Percentiles rank a stretch among this genome's conserved stretches.
phyloP scores from a whole-genome alignment of 2,329 filamentous ascomycete species.

The Aureobasidium pullulans region DNA sequence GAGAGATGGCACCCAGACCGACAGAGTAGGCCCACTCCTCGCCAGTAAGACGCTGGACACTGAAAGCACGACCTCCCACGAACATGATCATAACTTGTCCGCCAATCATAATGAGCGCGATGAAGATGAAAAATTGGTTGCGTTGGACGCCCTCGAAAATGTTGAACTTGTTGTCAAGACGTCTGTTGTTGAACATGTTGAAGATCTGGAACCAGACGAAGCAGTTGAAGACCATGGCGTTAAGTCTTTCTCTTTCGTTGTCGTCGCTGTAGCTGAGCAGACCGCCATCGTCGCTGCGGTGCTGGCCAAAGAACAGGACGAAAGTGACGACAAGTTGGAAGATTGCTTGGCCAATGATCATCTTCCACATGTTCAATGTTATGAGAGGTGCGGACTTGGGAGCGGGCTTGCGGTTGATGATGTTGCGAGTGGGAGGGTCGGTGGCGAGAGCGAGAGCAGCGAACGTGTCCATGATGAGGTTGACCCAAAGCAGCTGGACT shows the following conservation, averaged over 20 bases:
- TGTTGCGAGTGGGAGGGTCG: conserved; percentile 75
- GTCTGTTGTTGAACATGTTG: conserved; percentile 95
- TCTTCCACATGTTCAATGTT: conserved; percentile 95
- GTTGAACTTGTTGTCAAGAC: conserved; percentile 90
- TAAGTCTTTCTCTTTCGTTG: conserved; percentile 47
- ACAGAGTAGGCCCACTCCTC: conserved; percentile 84
- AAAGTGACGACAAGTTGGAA: conserved; percentile 79
- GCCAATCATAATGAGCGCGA: conserved; percentile 79
- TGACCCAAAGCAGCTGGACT: conserved; percentile 92
- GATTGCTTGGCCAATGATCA: conserved; percentile 88
- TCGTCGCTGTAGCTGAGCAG: conserved; percentile 53
- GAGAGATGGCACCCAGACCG: conserved; percentile 72
- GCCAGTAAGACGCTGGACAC: conserved; percentile 61
- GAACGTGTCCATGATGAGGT: conserved; percentile 95
- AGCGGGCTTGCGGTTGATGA: conserved; percentile 73
- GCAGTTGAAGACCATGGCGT: conserved; percentile 90
- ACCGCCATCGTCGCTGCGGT: conserved; percentile 20
- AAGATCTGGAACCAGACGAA: conserved; percentile 99
- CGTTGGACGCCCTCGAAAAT: conserved; percentile 81
- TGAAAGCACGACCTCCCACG: conserved; percentile 74
- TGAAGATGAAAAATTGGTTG: conserved; percentile 84
- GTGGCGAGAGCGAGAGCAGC: conserved; percentile 83
- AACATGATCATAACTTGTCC: conserved; percentile 87
- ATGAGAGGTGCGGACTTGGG: conserved; percentile 70
- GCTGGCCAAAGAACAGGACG: conserved; percentile 70